Conservation (phyloP, 306 rosid genomes). For the Trifolium pratense region DNA sequence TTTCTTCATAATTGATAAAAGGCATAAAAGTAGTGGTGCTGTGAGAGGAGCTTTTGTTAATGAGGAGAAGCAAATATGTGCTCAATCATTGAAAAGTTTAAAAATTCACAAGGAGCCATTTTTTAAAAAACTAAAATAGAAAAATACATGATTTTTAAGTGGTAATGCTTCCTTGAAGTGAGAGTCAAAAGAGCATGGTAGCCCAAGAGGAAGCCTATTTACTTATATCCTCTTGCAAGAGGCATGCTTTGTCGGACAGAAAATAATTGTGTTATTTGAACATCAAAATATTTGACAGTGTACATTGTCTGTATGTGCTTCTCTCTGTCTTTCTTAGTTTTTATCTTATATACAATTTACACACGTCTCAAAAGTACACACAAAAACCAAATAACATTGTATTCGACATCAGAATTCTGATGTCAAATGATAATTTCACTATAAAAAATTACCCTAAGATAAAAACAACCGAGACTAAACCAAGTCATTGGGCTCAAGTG, state of each 20-base stretch:
- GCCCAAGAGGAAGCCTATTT: conserved; percentile 9
- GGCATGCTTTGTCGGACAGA: neutral
- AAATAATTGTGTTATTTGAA: neutral
- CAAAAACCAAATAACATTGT: too few relatives aligned
- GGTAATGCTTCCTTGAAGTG: neutral
- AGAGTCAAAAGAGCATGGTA: neutral
- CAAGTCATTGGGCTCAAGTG: too few relatives aligned
- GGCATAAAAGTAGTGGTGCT: neutral
- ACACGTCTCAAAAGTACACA: too few relatives aligned
- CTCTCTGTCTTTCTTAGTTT: too few relatives aligned
- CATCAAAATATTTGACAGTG: too few relatives aligned
- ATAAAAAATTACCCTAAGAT: conserved; percentile 24
- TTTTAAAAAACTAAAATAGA: neutral
- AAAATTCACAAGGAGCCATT: too few relatives aligned
- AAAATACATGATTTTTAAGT: neutral
- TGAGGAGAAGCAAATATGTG: neutral
- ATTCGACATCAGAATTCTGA: too few relatives aligned
- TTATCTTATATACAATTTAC: too few relatives aligned
- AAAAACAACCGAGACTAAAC: conserved; percentile 1
- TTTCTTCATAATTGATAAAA: conserved; percentile 16
- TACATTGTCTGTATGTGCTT: too few relatives aligned
- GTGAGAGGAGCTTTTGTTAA: neutral
- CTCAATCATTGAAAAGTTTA: conserved; percentile 10
- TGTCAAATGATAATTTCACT: too few relatives aligned
- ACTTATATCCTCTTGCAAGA: neutral